Evolutionary conservation across 1,284 basidiomycete genomes (phyloP), one percentile per base, ranked within the genome.

Genomic region (Malassezia equina): DNA sequence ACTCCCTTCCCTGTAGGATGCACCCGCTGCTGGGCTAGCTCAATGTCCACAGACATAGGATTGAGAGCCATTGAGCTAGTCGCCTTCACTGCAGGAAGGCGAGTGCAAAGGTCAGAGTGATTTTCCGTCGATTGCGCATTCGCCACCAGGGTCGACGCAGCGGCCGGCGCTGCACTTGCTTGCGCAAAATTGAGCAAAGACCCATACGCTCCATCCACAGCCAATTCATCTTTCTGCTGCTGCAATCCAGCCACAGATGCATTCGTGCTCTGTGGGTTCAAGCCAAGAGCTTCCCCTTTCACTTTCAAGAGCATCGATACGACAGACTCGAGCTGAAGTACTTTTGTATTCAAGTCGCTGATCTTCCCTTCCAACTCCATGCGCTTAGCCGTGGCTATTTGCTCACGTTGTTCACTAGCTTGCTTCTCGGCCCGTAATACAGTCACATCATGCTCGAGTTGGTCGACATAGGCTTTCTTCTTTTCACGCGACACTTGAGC

Each of bases 81-180:
- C 65, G 63, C 67, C 69, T 71, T 64, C 69, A 60, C 69, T 71
- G 69, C 69, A 59, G 69, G 69, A 63, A 71, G 69, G 65, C 67
- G 58, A 71, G 66, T 64, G 64, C 59, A 59, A 56, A 60, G 57
- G 27, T 54, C 56, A 32, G 58, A 60, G 51, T 53, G 50, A 55
- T 52, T 51, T 43, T 55, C 58, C 53, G 44, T 25, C 27, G 29
- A 52, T 57, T 47, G 41, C 57, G 39, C 45, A 50, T 47, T 31
- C 43, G 54, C 53, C 44, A 50, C 44, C 56, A 52, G 25, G n/a
- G 54, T 51, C 53, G 61, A 57, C 59, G 53, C 56, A 48, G 61
- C 59, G 59, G 52, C 55, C 61, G 63, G 64, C 65, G 65, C 63
- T 66, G 67, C 65, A 32, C 42, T 47, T 40, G 55, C 46, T 25